phyloP scores from a whole-genome alignment of 768 basidiomycete genomes.

The Artomyces pyxidatus region DNA sequence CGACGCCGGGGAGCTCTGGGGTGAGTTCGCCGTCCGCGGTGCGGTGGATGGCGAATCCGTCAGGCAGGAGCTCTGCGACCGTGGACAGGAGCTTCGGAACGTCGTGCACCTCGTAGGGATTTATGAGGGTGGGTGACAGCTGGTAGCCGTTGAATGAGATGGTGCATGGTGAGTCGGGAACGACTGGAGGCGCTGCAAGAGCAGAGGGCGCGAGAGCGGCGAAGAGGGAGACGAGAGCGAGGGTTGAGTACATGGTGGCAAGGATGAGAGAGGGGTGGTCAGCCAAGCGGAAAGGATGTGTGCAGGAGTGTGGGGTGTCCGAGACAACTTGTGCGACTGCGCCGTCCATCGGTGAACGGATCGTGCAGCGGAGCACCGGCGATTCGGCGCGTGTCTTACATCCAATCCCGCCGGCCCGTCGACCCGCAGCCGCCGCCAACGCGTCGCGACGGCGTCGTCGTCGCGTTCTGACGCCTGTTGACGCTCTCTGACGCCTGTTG shows the following conservation, averaged over 20 bases:
- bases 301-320: background rate
- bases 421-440: too few relatives aligned
- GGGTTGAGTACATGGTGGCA: background rate
- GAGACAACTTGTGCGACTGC: too few relatives aligned
- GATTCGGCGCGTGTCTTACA: too few relatives aligned
- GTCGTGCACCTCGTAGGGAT: background rate
- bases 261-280: background rate
- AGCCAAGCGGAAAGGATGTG: too few relatives aligned
- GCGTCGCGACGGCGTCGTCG: too few relatives aligned
- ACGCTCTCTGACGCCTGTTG: too few relatives aligned
- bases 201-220: background rate
- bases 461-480: too few relatives aligned
- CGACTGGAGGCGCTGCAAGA: background rate
- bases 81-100: background rate
- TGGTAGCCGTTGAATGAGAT: slow-evolving; percentile 4
- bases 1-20: background rate
- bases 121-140: background rate
- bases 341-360: too few relatives aligned
- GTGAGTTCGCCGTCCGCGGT: background rate
- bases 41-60: background rate
- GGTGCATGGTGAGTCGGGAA: background rate
- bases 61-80: slow-evolving; percentile 1
- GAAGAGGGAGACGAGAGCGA: background rate
- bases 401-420: too few relatives aligned
- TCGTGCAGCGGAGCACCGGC: background rate